A percentile compares a stretch with the other conserved stretches of the same genome.
Evolutionary conservation across 805 yeast species (phyloP).

Genomic region (Torulaspora franciscae): DNA sequence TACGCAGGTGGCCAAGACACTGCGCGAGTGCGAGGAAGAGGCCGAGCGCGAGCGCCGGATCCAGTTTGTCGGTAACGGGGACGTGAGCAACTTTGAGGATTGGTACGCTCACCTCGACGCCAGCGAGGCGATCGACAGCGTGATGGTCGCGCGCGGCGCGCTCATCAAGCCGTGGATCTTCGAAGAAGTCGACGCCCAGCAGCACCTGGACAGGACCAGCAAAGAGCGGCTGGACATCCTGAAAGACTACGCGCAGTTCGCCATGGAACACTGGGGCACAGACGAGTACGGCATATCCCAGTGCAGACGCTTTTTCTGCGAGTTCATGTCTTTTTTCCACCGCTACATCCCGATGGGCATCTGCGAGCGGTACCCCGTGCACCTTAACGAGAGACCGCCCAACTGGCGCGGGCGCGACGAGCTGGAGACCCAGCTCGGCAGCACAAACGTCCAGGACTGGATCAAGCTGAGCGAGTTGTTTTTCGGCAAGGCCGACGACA

Average conservation of each 20-base stretch:
- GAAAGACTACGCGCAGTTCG: slow-evolving; percentile 64
- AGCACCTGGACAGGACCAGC: slow-evolving; percentile 86
- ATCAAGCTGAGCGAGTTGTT: slow-evolving; percentile 93
- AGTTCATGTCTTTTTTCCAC: slow-evolving; percentile 88
- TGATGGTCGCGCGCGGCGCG: slow-evolving; percentile 98
- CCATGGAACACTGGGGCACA: slow-evolving; percentile 96
- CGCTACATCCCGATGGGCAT: slow-evolving; percentile 93
- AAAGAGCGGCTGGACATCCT: slow-evolving; percentile 79
- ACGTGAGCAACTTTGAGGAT: slow-evolving; percentile 78
- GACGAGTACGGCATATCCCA: slow-evolving; percentile 90
- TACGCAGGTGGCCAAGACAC: slow-evolving; percentile 61
- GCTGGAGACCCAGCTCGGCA: slow-evolving; percentile 81
- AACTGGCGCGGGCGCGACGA: slow-evolving; percentile 91
- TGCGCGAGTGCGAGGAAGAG: slow-evolving; percentile 62
- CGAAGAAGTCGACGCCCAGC: slow-evolving; percentile 87
- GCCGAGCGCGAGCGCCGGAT: slow-evolving; percentile 59
- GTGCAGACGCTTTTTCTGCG: slow-evolving; percentile 88
- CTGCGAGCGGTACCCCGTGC: slow-evolving; percentile 81
- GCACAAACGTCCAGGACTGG: slow-evolving; percentile 88
- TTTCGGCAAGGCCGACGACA: slow-evolving; percentile 75
- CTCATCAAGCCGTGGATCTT: slow-evolving; percentile 98
- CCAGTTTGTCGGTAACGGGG: slow-evolving; percentile 93
- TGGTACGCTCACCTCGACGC: slow-evolving; percentile 67
- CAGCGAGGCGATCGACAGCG: slow-evolving; percentile 71
- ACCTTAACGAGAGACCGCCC: slow-evolving; percentile 89